Base-by-base conservation (phyloP, 2,329 filamentous ascomycete species). In the Pyrenophora seminiperda region DNA sequence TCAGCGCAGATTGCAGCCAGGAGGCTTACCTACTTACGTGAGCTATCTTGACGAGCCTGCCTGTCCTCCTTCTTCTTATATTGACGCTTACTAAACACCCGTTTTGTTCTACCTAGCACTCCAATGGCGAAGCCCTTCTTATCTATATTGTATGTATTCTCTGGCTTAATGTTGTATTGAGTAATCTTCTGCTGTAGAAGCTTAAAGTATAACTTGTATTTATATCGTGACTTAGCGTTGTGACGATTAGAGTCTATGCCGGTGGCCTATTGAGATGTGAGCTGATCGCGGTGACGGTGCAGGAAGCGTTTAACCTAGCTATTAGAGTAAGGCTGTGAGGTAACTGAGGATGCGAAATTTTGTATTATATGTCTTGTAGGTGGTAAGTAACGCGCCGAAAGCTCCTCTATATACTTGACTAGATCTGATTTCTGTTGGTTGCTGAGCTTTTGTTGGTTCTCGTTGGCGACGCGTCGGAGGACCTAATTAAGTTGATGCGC, bases 1-100 rank as follows among this genome's bases (percentile, higher is more conserved):
- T 61, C 46, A 11, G 50, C 56, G 33, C 50, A 55, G 29, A 57
- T 41, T 38, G 27, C 48, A 6, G 57, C 41, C 36, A 59, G 9
- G 10, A 57, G 22, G 7, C 24, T 50, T 13, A 58, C 44, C 55
- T 32, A 58, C 19, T 47, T 38, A n/a, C 48, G 20, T 33, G 39
- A 22, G 11, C 48, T 48, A 42, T 56, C 48, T 37, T 56, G 45
- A 15, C 50, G 33, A 11, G 47, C 7, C 37, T 31, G 1, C 14
- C 31, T 32, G 17, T 36, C 7, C 33, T 42, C 9, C 22, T 37
- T 29, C 14, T 49, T 19, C 7, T 43, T 15, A 7, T 18, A 52
- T 11, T 17, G 5, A 1, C 27, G 14, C 41, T 31, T 42, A 18
- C 20, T 24, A 20, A 59, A 61, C 7, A 59, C 15, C 11, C 50